Percentiles rank a stretch among this genome's conserved stretches.
Evolutionary conservation across 2,329 filamentous ascomycete genomes (phyloP).

Genomic region (Aspergillus pseudoviridinutans): DNA sequence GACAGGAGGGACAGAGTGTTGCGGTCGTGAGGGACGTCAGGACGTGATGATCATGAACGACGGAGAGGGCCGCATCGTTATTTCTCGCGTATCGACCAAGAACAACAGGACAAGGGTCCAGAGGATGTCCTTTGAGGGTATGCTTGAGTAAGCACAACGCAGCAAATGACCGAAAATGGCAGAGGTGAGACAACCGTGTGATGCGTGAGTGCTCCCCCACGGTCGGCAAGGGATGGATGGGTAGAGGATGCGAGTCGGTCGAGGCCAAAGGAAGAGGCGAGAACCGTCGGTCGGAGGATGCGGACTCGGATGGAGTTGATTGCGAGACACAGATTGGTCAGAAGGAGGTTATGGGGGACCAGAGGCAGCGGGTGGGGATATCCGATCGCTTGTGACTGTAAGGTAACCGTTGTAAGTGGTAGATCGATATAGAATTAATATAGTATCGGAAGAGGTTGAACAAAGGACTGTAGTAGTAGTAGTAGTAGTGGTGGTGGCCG

Average conservation of each 20-base stretch:
- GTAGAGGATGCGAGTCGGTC: not conserved
- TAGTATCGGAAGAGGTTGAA: not conserved
- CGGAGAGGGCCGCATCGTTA: constrained; percentile 13
- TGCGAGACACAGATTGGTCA: not conserved
- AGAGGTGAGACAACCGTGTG: not conserved
- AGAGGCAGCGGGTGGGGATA: not conserved
- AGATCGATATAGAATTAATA: not conserved
- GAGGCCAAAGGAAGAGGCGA: not conserved
- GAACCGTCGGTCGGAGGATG: not conserved
- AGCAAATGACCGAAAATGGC: not conserved
- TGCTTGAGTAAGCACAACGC: not conserved
- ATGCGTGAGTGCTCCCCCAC: not conserved
- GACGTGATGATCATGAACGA: constrained; percentile 13
- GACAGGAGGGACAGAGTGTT: not conserved
- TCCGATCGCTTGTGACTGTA: not conserved
- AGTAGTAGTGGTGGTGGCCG: not conserved
- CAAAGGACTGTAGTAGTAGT: not conserved
- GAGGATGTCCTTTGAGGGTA: not conserved
- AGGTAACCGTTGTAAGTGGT: not conserved
- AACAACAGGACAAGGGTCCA: not conserved
- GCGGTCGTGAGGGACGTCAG: constrained; percentile 1
- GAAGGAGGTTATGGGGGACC: not conserved
- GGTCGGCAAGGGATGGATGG: not conserved
- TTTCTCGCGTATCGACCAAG: constrained; percentile 9
- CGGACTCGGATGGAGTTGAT: not conserved